phyloP scores from a whole-genome alignment of 2,329 filamentous ascomycete genomes.

The Macrophomina phaseolina region DNA sequence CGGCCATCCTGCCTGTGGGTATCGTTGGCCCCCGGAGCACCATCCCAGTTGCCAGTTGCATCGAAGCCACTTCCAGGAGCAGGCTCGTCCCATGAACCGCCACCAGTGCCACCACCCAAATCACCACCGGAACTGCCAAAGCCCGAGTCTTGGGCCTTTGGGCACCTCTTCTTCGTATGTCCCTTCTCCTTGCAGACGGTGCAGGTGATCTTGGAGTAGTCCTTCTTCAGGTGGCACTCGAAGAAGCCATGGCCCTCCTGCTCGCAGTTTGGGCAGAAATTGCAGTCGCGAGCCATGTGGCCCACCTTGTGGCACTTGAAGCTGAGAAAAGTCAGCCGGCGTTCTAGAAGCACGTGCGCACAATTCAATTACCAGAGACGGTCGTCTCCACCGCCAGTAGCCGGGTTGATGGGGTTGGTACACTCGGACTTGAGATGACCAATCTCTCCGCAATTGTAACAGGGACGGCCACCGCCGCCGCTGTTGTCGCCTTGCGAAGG shows the following conservation, averaged over 20 bases:
- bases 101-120: not conserved
- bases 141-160: conserved; percentile 1
- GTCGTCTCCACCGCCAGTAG: conserved; percentile 7
- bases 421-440: conserved; percentile 39
- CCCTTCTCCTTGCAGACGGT: conserved; percentile 57
- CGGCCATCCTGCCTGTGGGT: too few relatives aligned
- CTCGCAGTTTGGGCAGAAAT: conserved; percentile 66
- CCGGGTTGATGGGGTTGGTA: conserved; percentile 36
- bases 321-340: conserved; percentile 6
- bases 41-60: not conserved
- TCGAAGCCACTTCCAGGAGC: not conserved
- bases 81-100: conserved; percentile 10
- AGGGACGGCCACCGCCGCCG: conserved; percentile 31
- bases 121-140: not conserved
- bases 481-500: conserved; percentile 16
- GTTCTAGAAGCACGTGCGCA: not conserved
- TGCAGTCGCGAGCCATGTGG: conserved; percentile 38
- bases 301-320: conserved; percentile 36
- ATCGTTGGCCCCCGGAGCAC: not conserved
- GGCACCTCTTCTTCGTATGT: conserved; percentile 22
- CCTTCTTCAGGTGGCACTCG: conserved; percentile 57
- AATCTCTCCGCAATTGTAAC: conserved; percentile 36
- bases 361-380: conserved; percentile 11
- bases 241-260: conserved; percentile 63
- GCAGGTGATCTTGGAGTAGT: conserved; percentile 65